Conservation (phyloP, 345 rosid genomes). For the Ceriops decandra region DNA sequence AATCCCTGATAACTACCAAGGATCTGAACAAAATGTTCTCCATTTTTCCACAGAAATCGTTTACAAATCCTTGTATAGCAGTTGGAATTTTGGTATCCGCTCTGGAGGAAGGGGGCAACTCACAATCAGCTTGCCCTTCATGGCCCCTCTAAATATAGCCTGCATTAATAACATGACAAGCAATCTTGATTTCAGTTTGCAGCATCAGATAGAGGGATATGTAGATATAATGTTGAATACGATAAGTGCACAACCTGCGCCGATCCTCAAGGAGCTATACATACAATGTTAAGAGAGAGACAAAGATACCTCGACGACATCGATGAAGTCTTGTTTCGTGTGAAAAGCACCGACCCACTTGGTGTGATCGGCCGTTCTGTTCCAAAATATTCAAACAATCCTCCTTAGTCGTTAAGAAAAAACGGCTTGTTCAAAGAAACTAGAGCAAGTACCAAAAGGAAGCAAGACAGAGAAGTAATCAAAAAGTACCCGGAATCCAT, state of each 20-base stretch:
- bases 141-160: constrained; percentile 87
- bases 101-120: constrained; percentile 73
- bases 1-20: too few species aligned
- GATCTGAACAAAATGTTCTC: too few species aligned
- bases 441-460: neutral
- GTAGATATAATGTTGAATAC: too few species aligned
- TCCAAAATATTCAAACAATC: constrained; percentile 16
- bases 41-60: too few species aligned
- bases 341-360: constrained; percentile 89
- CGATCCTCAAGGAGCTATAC: neutral
- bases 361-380: constrained; percentile 82
- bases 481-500: constrained; percentile 76
- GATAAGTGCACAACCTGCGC: too few species aligned
- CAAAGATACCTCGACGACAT: constrained; percentile 72
- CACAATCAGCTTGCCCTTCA: constrained; percentile 92
- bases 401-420: neutral
- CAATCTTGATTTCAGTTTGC: neutral
- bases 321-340: constrained; percentile 81
- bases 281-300: neutral
- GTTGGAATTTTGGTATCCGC: constrained; percentile 73
- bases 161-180: constrained; percentile 23
- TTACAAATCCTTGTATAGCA: constrained; percentile 60
- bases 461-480: neutral
- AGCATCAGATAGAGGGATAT: neutral
- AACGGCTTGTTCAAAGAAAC: neutral